Base-by-base conservation (phyloP, 176 grass and related monocot species). In the Poa annua region DNA sequence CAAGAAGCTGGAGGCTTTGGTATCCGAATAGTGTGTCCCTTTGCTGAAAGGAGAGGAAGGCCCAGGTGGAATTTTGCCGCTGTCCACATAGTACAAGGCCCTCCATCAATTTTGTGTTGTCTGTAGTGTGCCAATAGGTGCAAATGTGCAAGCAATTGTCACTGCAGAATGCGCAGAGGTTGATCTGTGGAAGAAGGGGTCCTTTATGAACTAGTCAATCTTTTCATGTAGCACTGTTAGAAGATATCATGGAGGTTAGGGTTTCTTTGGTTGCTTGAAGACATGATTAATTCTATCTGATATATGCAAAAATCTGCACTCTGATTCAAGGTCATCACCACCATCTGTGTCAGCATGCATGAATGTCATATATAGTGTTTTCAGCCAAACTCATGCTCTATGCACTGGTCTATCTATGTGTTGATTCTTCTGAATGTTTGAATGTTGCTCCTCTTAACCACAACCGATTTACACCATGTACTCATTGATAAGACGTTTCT, bases 1-100 rank as follows among this genome's bases (percentile, higher is more conserved):
- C 11, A 78, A 89, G 52, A 92, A 91, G 69, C 29, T 97, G 16
- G 76, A 83, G 22, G 85, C 55, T 54, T 42, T 89, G 80, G 3
- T 92, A 71, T 78, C 78, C 11, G 83, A 86, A 82, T 74, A 78
- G 73, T 20, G 33, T 21, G 65, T 74, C 19, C 14, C 7, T 50
- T 66, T 22, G n/a, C 32, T 20, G 6, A 24, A 16, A 14, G 19
- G 17, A 24, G 26, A 71, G 24, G n/a, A 6, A 45, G 5, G 11
- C 25, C 5, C 1, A 39, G 12, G 54, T 81, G 47, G 45, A 69
- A 52, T 54, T 81, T 66, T 66, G 9, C 19, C 39, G 67, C 29
- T 68, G 47, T 81, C 62, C 60, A 64, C 77, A 64, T 65, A 5
- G 15, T 64, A 64, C 61, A 25, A 49, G 59, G n/a, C n/a, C n/a